phyloP scores from a whole-genome alignment of 2,329 filamentous ascomycete species.

The Colletotrichum sp. region DNA sequence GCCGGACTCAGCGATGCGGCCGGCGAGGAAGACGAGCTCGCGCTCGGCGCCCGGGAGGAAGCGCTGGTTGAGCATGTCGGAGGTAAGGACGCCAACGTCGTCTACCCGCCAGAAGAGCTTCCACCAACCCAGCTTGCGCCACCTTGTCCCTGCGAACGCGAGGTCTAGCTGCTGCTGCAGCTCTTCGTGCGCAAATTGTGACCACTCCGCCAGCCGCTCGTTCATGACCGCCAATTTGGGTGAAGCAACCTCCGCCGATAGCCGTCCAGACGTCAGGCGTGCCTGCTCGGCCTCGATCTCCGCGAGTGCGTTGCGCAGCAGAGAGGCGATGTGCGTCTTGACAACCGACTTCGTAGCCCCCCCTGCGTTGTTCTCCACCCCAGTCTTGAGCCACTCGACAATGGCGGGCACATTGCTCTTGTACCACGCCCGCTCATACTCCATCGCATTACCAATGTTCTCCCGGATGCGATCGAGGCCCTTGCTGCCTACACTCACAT shows the following conservation, averaged over 20 bases:
- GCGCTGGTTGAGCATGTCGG: constrained; percentile 75
- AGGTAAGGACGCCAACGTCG: constrained; percentile 83
- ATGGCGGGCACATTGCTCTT: constrained; percentile 72
- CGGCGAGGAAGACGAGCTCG: constrained; percentile 82
- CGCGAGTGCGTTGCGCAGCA: constrained; percentile 61
- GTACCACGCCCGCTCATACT: constrained; percentile 78
- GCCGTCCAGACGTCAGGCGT: constrained; percentile 35
- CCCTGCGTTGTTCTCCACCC: constrained; percentile 40
- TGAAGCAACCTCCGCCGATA: constrained; percentile 34
- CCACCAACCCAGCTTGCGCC: constrained; percentile 89
- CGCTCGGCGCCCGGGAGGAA: constrained; percentile 84
- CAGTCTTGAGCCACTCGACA: constrained; percentile 67
- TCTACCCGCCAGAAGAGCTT: constrained; percentile 95
- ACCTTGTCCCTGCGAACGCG: constrained; percentile 77
- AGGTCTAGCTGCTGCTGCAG: constrained; percentile 79
- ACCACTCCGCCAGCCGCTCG: constrained; percentile 70
- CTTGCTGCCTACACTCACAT: constrained; percentile 65
- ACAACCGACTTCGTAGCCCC: constrained; percentile 68
- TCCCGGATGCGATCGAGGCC: constrained; percentile 73
- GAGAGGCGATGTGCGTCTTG: constrained; percentile 67
- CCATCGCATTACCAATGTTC: constrained; percentile 70
- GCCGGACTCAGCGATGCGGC: constrained; percentile 66
- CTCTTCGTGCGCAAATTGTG: constrained; percentile 81
- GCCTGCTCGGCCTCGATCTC: constrained; percentile 57
- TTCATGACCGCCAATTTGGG: constrained; percentile 57